Base-by-base conservation (phyloP, 352 stramenopile species). In the Globisporangium cederbergense region DNA sequence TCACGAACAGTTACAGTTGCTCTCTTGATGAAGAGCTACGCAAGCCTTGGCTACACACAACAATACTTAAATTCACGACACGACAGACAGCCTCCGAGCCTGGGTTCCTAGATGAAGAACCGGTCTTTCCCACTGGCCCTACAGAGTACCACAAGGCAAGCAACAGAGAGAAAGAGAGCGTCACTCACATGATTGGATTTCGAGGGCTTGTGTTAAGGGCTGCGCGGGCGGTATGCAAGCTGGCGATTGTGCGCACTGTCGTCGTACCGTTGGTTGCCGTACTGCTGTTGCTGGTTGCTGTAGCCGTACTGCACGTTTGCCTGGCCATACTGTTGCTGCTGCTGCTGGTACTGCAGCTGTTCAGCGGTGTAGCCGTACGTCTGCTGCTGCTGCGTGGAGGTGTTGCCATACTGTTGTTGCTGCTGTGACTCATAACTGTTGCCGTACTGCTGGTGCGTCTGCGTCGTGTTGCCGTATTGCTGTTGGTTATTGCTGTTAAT, bases 391-490 rank as follows among this genome's bases (percentile, higher is more conserved):
- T 0, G 18, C 22, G 14, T 69, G 32, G 32, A 36, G 32, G 32
- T 36, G 45, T 54, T 75, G 16, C 61, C 34, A 13, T 62, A 54
- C 25, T 55, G 61, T 22, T 55, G 61, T 22, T 51, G 59, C 34
- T 51, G 59, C 34, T 65, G 47, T 62, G 75, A 59, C 54, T 67
- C 36, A 36, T 47, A 58, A 20, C 20, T 51, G 30, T 72, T 71
- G 7, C 53, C 56, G 22, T 69, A 73, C 54, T 81, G 73, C 52
- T 74, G 65, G 20, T 74, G 65, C 30, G 62, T 62, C 20, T 54
- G 50, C 38, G 38, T 14, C 25, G 22, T 58, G 52, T 16, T 34
- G 36, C n/a, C 22, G 43, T 60, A 46, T 7, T 58, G 54, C 25
- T 61, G 32, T 8, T 36, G 32, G 4, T 36, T 36, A 8, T 36